Base-by-base conservation (phyloP, 805 yeast species). In the Ogataea naganishii region DNA sequence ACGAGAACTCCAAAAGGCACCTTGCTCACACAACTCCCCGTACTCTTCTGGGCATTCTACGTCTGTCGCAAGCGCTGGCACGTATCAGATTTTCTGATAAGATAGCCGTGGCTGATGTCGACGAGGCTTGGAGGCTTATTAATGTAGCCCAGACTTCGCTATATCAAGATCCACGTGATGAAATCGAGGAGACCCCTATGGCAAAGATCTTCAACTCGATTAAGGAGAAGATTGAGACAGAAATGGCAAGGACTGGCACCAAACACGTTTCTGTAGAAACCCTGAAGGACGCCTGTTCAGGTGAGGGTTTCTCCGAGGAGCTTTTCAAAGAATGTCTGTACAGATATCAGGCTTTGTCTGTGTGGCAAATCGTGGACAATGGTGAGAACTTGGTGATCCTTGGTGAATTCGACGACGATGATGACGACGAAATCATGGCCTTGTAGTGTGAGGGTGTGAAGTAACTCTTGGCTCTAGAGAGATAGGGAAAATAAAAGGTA, bases 1-100 rank as follows among this genome's bases (percentile, higher is more conserved):
- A 81, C 50, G 82, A 81, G 49, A 79, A 78, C 39, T 76, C 88
- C 20, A 73, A 70, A 32, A 71, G 72, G 46, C 81, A 85, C 32
- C 89, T 89, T 52, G 75, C 88, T 27, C 96, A 88, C 57, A 80
- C 94, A 14, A 88, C 98, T 1, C 96, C 97, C 34, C 79, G 99
- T 65, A 86, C 97, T 2, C 66, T 92, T 38, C 66, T 92, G 34
- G 97, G 92, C 43, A 79, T 94, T 29, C 61, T 92, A 42, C 78
- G 99, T 61, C 66, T 92, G 68, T 72, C 98, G 2, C 97, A 89
- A 60, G 98, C 96, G 1, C 66, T 83, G 39, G 97, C 98, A 0
- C 71, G 96, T 46, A 66, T 92, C 35, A 69, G 96, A 49, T 84
- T 92, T 51, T 77, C 78, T 34, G 67, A 79, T 38, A 58, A 49